Evolutionary conservation across 2,329 filamentous ascomycete genomes (phyloP).

Genomic region (Ilyonectria sp.): DNA sequence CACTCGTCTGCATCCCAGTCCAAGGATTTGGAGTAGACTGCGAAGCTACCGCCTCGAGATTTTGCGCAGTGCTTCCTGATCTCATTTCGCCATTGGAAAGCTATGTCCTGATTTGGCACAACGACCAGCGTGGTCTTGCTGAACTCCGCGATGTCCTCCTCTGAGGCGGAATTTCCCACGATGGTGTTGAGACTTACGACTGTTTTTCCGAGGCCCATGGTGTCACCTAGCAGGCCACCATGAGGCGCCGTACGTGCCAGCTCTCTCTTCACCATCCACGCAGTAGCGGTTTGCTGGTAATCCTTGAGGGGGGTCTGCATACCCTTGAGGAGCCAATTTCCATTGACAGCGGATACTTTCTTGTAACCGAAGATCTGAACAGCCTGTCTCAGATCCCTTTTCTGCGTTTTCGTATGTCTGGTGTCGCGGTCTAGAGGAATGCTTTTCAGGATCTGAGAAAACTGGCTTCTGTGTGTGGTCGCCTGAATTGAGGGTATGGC

Average conservation of each 20-base stretch:
- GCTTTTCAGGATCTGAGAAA: neutral
- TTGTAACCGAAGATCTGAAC: conserved; percentile 35
- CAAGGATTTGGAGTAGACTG: conserved; percentile 31
- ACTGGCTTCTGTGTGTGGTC: conserved; percentile 11
- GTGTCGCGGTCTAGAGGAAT: conserved; percentile 38
- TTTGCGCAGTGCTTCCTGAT: conserved; percentile 44
- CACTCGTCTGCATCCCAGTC: neutral
- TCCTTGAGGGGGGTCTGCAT: conserved; percentile 54
- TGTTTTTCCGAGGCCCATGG: conserved; percentile 78
- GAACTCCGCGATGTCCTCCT: conserved; percentile 54
- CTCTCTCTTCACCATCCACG: conserved; percentile 71
- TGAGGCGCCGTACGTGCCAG: conserved; percentile 58
- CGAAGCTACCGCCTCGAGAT: neutral
- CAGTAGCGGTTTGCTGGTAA: conserved; percentile 66
- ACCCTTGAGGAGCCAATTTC: conserved; percentile 26
- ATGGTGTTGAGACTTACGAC: conserved; percentile 85
- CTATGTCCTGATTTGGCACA: conserved; percentile 43
- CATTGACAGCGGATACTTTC: conserved; percentile 25
- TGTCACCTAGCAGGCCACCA: conserved; percentile 73
- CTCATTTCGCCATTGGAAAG: conserved; percentile 50
- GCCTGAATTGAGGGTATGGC: conserved; percentile 18
- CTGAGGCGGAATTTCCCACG: conserved; percentile 66
- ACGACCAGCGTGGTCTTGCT: conserved; percentile 55
- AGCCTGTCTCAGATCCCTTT: conserved; percentile 36
- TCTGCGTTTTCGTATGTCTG: conserved; percentile 28